Evolutionary conservation across 495 filamentous ascomycete genomes (phyloP), one percentile per base, ranked within the genome.

Genomic region (Hypomontagnella submonticulosa): DNA sequence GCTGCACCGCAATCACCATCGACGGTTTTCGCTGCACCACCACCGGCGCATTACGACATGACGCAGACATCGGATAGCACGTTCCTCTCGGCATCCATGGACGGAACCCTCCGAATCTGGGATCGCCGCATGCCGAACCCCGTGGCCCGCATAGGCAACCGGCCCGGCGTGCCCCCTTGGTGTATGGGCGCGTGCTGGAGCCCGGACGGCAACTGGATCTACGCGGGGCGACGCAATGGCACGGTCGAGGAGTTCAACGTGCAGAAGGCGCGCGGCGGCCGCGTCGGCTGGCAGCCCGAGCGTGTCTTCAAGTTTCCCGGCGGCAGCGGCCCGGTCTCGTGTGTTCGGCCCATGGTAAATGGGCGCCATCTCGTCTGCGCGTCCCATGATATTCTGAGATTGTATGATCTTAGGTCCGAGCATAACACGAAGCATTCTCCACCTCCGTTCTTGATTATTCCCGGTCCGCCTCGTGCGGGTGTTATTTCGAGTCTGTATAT

Each of bases 101-200:
- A 98, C 76, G 95, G 95, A 41, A 89, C 88, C 2, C 87, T 98
- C 55, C 88, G 91, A 19, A 80, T 99, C 57, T 99, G 95, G 94
- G 95, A 99, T 73, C 85, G 93, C 38, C 86, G 95, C 13, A 83
- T 89, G 63, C 85, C 83, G 10, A 84, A 88, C 53, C 89, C 96
- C 3, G 80, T 97, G 10, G 92, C 96, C 27, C 84, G 87, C 34
- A 92, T 97, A 48, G 81, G 79, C 12, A 89, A 90, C 51, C 80
- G 83, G 8, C 81, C 79, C 18, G 89, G 90, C 50, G 88, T 89
- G 5, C 93, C 96, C 2, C 95, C 93, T 7, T 99, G 96, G 96
- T 97, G 93, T 75, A 98, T 97, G 89, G 92, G 89, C 62, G 92
- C 92, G n/a, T 96, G 92, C 77, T 99, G 96, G 95, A 93, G 89